phyloP scores from a whole-genome alignment of 768 basidiomycete genomes.

The Tephrocybe sp. region DNA sequence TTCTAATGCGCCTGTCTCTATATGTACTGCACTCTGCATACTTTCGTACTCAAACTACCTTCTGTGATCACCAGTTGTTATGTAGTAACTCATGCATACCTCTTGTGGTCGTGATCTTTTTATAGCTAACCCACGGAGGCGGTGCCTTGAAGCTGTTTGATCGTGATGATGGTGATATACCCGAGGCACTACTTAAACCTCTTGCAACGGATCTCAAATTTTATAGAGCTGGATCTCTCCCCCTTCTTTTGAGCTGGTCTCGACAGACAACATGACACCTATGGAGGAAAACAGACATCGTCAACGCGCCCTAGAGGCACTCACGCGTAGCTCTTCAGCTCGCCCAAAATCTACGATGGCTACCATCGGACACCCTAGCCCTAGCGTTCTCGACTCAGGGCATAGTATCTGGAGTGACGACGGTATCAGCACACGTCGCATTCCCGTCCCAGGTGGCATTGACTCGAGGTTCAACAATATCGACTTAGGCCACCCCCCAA shows the following conservation, averaged over 20 bases:
- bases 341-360: constrained; percentile 10
- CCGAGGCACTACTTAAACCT: constrained; percentile 8
- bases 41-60: no score
- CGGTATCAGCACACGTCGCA: constrained; percentile 13
- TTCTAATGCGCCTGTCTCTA: no score
- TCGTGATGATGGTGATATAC: constrained; percentile 2
- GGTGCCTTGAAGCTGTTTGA: not conserved
- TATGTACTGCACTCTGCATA: not conserved
- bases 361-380: constrained; percentile 3
- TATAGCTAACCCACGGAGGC: not conserved
- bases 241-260: constrained; percentile 23
- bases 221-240: constrained; percentile 21
- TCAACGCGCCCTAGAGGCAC: constrained; percentile 22
- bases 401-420: constrained; percentile 20
- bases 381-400: constrained; percentile 9
- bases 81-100: no score
- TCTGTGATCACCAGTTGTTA: no score
- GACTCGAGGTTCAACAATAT: constrained; percentile 16
- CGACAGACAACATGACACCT: constrained; percentile 3
- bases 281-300: constrained; percentile 24
- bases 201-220: not conserved
- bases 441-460: constrained; percentile 12
- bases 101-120: no score
- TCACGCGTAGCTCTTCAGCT: constrained; percentile 17
- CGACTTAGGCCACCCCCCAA: constrained; percentile 9